phyloP scores from a whole-genome alignment of 2,329 filamentous ascomycete species.

The Claviceps citrina region DNA sequence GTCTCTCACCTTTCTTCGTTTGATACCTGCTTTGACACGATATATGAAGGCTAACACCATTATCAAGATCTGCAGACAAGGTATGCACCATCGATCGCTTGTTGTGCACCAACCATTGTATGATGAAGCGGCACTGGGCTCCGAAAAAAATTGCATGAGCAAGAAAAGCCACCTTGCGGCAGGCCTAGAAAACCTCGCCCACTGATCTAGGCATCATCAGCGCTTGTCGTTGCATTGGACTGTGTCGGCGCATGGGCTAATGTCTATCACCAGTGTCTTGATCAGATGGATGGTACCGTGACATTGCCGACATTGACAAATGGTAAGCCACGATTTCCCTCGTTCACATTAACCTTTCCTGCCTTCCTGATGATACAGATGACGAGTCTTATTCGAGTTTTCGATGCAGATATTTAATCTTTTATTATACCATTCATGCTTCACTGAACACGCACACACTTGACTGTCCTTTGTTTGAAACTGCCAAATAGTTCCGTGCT shows the following conservation, averaged over 20 bases:
- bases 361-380: slow-evolving; percentile 27
- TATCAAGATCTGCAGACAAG: slow-evolving; percentile 15
- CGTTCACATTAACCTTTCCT: background rate
- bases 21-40: slow-evolving; percentile 3
- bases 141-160: slow-evolving; percentile 64
- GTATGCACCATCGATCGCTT: slow-evolving; percentile 15
- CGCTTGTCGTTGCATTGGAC: background rate
- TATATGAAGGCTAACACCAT: slow-evolving; percentile 17
- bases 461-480: background rate
- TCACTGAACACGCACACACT: slow-evolving; percentile 22
- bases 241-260: background rate
- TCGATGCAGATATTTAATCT: slow-evolving; percentile 52
- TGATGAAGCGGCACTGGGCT: slow-evolving; percentile 98
- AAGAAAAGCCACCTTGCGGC: slow-evolving; percentile 78
- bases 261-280: background rate
- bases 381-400: slow-evolving; percentile 66
- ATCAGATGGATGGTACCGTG: too few species aligned
- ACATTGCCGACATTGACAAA: background rate
- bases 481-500: slow-evolving; percentile 9
- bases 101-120: slow-evolving; percentile 20
- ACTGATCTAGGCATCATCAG: slow-evolving; percentile 45
- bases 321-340: background rate
- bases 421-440: slow-evolving; percentile 64
- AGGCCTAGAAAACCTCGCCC: slow-evolving; percentile 99
- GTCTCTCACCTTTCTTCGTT: slow-evolving; percentile 5